These are phyloP conservation scores for Cryphonectria parasitica DNA, from an alignment of 2,329 filamentous ascomycete genomes.

Conservation along the genomic window DNA sequence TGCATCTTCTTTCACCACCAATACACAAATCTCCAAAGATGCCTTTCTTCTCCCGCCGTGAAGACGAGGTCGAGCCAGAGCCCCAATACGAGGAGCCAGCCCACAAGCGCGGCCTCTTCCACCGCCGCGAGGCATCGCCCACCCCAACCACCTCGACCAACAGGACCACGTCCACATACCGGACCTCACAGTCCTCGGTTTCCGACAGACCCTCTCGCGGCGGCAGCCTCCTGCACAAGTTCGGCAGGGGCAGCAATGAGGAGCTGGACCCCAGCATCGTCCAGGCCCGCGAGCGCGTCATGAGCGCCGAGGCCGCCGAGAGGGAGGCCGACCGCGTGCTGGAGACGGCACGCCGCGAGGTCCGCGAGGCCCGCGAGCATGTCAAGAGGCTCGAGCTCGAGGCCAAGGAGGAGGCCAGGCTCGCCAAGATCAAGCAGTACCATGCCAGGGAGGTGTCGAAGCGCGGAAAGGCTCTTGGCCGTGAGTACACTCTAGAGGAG, in stretches of 20 bases:
- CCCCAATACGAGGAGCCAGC: constrained; percentile 36
- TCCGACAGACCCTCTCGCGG: constrained; percentile 37
- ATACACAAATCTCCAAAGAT: constrained; percentile 32
- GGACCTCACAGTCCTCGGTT: constrained; percentile 35
- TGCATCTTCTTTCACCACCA: too few species aligned
- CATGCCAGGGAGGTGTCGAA: constrained; percentile 69
- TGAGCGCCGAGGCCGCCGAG: constrained; percentile 66
- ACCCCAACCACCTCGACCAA: constrained; percentile 33
- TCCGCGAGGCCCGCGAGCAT: constrained; percentile 66
- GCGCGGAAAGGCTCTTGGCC: constrained; percentile 70
- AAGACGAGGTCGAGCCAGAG: constrained; percentile 39
- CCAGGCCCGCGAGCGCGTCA: constrained; percentile 63
- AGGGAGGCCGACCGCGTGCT: constrained; percentile 67
- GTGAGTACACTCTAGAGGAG: constrained; percentile 50
- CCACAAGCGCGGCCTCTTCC: constrained; percentile 34
- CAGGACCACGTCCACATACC: constrained; percentile 31
- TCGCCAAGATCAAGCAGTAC: constrained; percentile 69
- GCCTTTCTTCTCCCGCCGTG: constrained; percentile 42
- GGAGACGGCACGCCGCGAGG: constrained; percentile 56
- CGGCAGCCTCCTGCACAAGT: constrained; percentile 49
- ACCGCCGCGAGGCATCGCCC: constrained; percentile 37
- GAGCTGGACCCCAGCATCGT: constrained; percentile 66
- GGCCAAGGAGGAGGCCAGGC: constrained; percentile 65
- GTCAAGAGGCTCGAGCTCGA: constrained; percentile 67
- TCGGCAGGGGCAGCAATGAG: constrained; percentile 47